A percentile compares a stretch with the other conserved stretches of the same genome.
Evolutionary conservation across 2,329 filamentous ascomycete genomes (phyloP).

Genomic region (Colletotrichum tamarilloi): DNA sequence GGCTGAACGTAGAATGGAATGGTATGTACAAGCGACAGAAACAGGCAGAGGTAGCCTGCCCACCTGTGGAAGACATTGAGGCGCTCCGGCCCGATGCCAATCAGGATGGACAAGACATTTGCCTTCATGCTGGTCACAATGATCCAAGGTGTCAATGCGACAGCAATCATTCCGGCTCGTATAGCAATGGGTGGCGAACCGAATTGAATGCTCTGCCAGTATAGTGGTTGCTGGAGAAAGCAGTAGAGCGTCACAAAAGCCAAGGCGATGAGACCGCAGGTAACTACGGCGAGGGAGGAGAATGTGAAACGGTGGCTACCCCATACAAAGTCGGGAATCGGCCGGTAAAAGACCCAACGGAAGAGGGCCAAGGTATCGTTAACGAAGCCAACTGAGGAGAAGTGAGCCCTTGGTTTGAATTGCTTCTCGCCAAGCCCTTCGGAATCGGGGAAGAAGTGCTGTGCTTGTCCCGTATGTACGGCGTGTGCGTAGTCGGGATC

Average conservation of each 20-base stretch:
- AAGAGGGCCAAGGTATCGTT: constrained; percentile 87
- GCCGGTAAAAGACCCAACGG: constrained; percentile 89
- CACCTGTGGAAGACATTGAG: constrained; percentile 94
- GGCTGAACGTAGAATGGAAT: constrained; percentile 92
- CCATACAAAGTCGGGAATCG: constrained; percentile 79
- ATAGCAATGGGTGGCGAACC: constrained; percentile 91
- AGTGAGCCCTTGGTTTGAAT: constrained; percentile 75
- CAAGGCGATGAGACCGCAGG: constrained; percentile 74
- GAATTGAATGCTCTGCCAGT: constrained; percentile 86
- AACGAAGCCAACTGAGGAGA: constrained; percentile 78
- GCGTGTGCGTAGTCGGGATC: constrained; percentile 60
- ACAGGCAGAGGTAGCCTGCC: constrained; percentile 87
- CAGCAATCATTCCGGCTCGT: constrained; percentile 89
- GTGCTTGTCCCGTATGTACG: constrained; percentile 61
- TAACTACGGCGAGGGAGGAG: constrained; percentile 79
- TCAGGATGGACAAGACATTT: constrained; percentile 84
- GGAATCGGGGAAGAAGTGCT: constrained; percentile 81
- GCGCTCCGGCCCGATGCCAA: constrained; percentile 90
- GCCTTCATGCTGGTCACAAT: constrained; percentile 90
- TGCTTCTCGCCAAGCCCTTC: constrained; percentile 65
- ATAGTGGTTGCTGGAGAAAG: constrained; percentile 89
- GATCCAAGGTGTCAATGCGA: constrained; percentile 94
- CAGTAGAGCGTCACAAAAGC: constrained; percentile 83
- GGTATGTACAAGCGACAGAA: constrained; percentile 85
- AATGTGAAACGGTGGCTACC: constrained; percentile 79